Evolutionary conservation across 1,139 yeast species (phyloP).

Genomic region (Yamadazyma jaroonii): DNA sequence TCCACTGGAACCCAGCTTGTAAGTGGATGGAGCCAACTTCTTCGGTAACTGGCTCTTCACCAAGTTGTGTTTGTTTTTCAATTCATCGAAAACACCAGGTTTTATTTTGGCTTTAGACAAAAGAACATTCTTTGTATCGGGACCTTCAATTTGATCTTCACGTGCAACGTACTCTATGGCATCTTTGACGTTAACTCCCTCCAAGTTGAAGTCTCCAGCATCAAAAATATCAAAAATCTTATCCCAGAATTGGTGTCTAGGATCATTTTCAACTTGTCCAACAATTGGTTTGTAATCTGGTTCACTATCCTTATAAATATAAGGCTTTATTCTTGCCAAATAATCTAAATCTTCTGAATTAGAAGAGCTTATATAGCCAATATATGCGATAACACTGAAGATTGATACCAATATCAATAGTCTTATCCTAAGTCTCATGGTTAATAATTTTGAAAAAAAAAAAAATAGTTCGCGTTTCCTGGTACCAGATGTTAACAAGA

Average conservation of each 20-base stretch:
- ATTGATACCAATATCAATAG: constrained; percentile 3
- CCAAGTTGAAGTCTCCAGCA: constrained; percentile 14
- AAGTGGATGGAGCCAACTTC: constrained; percentile 22
- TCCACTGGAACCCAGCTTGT: constrained; percentile 27
- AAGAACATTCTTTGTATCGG: constrained; percentile 25
- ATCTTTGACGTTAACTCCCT: constrained; percentile 15
- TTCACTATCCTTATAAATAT: constrained; percentile 7
- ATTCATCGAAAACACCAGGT: constrained; percentile 21
- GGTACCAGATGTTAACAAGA: no score
- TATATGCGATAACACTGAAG: constrained; percentile 1
- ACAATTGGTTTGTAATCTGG: constrained; percentile 14
- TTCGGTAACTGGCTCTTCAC: constrained; percentile 25
- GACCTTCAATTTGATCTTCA: constrained; percentile 22
- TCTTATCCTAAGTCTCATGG: constrained; percentile 9
- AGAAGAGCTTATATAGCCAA: constrained; percentile 4
- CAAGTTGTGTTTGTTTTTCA: constrained; percentile 23
- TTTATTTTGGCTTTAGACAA: constrained; percentile 29
- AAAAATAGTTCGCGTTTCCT: background rate
- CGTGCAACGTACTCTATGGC: constrained; percentile 24
- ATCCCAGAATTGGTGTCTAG: constrained; percentile 23
- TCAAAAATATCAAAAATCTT: constrained; percentile 19
- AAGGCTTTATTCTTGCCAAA: constrained; percentile 7
- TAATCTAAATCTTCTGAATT: constrained; percentile 6
- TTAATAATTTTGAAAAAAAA: background rate
- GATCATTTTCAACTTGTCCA: constrained; percentile 14